phyloP scores from a whole-genome alignment of 2,329 filamentous ascomycete genomes.

The Cercospora zeina region DNA sequence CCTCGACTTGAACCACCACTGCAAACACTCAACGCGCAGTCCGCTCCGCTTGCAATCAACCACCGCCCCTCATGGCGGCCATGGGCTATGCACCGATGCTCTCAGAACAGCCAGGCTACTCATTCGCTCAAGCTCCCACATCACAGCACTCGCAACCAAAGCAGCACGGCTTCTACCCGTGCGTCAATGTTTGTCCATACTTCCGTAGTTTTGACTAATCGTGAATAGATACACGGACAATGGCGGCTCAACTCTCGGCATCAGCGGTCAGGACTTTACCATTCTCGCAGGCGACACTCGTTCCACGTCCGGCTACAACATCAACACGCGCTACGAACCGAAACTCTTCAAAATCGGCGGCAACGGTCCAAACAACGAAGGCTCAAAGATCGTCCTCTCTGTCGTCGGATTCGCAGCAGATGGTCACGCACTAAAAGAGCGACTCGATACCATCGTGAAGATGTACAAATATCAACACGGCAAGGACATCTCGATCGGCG shows the following conservation, averaged over 20 bases:
- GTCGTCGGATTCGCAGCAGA: conserved; percentile 96
- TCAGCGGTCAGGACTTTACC: conserved; percentile 89
- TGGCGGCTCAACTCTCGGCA: conserved; percentile 92
- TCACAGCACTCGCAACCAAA: conserved; percentile 47
- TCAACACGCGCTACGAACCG: conserved; percentile 92
- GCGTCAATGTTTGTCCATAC: conserved; percentile 44
- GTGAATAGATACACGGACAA: conserved; percentile 85
- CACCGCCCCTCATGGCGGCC: conserved; percentile 53
- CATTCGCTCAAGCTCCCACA: conserved; percentile 57
- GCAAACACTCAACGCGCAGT: not conserved
- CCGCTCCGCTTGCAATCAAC: not conserved
- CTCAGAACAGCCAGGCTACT: conserved; percentile 59
- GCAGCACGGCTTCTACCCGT: conserved; percentile 93
- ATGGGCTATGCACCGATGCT: conserved; percentile 54
- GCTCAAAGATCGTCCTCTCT: conserved; percentile 83
- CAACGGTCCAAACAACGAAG: conserved; percentile 78
- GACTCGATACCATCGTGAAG: conserved; percentile 91
- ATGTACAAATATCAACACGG: conserved; percentile 99
- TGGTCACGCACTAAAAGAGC: conserved; percentile 88
- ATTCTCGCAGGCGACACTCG: conserved; percentile 97
- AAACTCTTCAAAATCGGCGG: conserved; percentile 98
- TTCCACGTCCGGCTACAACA: conserved; percentile 94
- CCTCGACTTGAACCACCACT: not conserved
- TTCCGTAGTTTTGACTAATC: conserved; percentile 4
- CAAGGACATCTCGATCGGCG: conserved; percentile 91